phyloP scores from a whole-genome alignment of 495 filamentous ascomycete genomes.

The Penicillium macrosclerotiorum region DNA sequence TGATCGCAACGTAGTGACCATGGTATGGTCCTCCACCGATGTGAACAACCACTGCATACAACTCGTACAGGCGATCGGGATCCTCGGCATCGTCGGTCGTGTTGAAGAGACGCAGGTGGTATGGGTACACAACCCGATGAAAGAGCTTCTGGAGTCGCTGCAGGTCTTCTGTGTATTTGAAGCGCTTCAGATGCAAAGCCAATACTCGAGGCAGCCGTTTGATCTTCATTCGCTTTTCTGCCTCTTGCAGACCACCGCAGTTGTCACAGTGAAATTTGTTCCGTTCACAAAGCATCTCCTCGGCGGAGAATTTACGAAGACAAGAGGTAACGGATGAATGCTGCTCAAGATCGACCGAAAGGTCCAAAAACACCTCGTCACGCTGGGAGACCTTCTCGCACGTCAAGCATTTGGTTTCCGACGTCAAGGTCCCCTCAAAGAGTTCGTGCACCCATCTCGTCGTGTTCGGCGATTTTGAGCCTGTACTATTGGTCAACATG shows the following conservation, averaged over 20 bases:
- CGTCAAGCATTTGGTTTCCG: conserved; percentile 93
- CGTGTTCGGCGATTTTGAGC: conserved; percentile 47
- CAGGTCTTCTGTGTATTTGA: conserved; percentile 96
- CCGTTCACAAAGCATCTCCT: conserved; percentile 97
- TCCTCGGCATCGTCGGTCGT: conserved; percentile 97
- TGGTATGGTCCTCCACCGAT: conserved; percentile 98
- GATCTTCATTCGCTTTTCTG: conserved; percentile 99
- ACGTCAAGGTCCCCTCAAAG: conserved; percentile 91
- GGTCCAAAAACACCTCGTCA: conserved; percentile 91
- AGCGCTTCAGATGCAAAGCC: conserved; percentile 89
- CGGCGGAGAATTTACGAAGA: conserved; percentile 90
- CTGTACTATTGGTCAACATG: conserved; percentile 43
- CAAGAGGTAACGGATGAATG: conserved; percentile 97
- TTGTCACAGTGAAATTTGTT: conserved; percentile 99
- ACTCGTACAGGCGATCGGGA: conserved; percentile 89
- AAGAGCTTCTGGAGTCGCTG: conserved; percentile 94
- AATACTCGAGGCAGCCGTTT: conserved; percentile 90
- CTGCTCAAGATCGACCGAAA: conserved; percentile 94
- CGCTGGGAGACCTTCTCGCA: conserved; percentile 94
- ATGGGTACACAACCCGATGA: conserved; percentile 94
- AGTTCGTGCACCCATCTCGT: conserved; percentile 96
- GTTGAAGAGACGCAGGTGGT: conserved; percentile 94
- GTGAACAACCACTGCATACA: conserved; percentile 98
- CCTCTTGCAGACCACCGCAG: conserved; percentile 94
- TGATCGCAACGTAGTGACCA: conserved; percentile 94